Evolutionary conservation across 108 stramenopile genomes (phyloP), one percentile per base, ranked within the genome.

Genomic region (Poteriospumella lacustris): DNA sequence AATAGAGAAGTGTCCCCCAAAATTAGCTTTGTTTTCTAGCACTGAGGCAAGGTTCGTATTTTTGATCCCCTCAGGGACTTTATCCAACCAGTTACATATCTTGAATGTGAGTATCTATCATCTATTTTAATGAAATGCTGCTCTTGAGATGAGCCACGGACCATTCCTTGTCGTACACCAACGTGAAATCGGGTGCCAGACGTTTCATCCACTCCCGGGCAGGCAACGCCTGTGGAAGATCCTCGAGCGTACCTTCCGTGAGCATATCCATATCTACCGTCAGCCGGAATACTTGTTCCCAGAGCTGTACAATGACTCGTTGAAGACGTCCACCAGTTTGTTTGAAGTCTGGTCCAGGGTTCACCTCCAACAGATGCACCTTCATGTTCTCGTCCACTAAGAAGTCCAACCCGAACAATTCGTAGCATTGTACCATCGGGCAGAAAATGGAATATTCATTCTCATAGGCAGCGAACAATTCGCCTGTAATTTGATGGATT

Each of bases 331-430:
- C 59, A n/a, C 87, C 87, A 5, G 82, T 86, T 58, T 88, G 88
- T 73, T 86, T 86, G 62, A 88, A 84, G 58, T 88, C 88, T 40
- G 88, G 88, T 39, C 88, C 84, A 5, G 87, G 82, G 62, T 87
- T 88, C 0, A 86, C 85, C 78, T 90, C 89, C 26, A 90, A 78
- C 58, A 89, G 78, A 59, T 56, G 70, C 42, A 86, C 85, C 28
- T 83, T 43, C 42, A 82, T 68, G 42, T 69, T 64, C 40, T 85
- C 68, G 44, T 84, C 85, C 33, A 89, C 84, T 41, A 90, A 5
- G 68, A 89, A 90, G 58, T 90, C 89, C 52, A 90, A 76, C 15
- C 89, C 89, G 76, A 78, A 90, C 77, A 87, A 85, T 75, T 90
- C 89, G 41, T 86, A 90, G 75, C 87, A 88, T 0, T 79, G 67